These are phyloP conservation scores for Suhomyces wounanorum DNA, from an alignment of 1,139 yeast genomes.

Conservation along the genomic window DNA sequence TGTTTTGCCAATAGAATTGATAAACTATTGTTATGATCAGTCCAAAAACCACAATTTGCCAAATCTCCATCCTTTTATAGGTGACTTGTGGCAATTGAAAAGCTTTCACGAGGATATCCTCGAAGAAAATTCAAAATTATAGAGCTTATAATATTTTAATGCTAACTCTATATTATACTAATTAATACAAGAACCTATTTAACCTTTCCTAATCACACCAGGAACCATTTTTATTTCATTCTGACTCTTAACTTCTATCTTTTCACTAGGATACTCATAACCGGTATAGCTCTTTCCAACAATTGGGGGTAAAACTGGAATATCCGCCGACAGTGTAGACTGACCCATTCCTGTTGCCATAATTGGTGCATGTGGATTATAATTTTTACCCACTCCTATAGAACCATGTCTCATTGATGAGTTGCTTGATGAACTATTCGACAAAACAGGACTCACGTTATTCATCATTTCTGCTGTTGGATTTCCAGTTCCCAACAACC, in stretches of 20 bases:
- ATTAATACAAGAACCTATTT: not conserved
- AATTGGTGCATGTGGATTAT: constrained; percentile 6
- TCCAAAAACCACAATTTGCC: not conserved
- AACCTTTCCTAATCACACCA: constrained; percentile 2
- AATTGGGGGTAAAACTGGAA: constrained; percentile 12
- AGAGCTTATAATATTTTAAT: not conserved
- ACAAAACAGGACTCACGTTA: constrained; percentile 9
- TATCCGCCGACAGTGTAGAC: not conserved
- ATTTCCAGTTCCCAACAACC: constrained; percentile 12
- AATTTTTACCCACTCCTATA: constrained; percentile 5
- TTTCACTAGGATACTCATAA: constrained; percentile 3
- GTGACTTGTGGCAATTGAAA: constrained; percentile 19
- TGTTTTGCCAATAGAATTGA: constrained; percentile 17
- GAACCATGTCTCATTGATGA: constrained; percentile 7
- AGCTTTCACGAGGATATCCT: constrained; percentile 17
- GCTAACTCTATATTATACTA: not conserved
- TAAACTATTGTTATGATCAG: constrained; percentile 15
- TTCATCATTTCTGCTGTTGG: constrained; percentile 3
- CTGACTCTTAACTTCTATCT: constrained; percentile 1
- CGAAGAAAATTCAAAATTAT: constrained; percentile 16
- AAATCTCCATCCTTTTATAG: constrained; percentile 11
- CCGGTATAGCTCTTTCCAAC: constrained; percentile 6
- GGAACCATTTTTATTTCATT: constrained; percentile 8
- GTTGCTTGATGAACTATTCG: constrained; percentile 8
- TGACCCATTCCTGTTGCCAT: constrained; percentile 4